These are phyloP conservation scores for Fusarium xyrophilum DNA, from an alignment of 2,329 filamentous ascomycete genomes.

Conservation along the genomic window DNA sequence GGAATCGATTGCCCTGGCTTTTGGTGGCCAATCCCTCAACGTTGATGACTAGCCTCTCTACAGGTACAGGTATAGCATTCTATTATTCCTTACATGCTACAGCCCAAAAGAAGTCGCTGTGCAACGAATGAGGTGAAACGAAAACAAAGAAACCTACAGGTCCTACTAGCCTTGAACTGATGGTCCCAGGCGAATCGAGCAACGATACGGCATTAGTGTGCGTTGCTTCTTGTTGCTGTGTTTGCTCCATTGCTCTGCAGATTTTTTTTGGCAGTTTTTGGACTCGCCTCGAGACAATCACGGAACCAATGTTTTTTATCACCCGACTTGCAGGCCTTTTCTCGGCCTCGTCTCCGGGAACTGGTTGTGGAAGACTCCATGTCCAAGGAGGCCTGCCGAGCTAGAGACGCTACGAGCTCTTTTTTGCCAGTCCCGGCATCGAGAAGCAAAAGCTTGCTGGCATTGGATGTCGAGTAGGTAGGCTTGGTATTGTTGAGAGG, in stretches of 20 bases:
- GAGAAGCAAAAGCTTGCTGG: background rate
- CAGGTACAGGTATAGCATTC: background rate
- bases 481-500: slow-evolving; percentile 21
- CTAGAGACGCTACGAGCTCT: slow-evolving; percentile 28
- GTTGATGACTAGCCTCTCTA: slow-evolving; percentile 13
- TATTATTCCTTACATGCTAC: slow-evolving; percentile 39
- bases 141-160: slow-evolving; percentile 12
- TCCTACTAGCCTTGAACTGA: slow-evolving; percentile 7
- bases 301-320: slow-evolving; percentile 23
- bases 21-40: slow-evolving; percentile 33
- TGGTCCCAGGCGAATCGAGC: slow-evolving; percentile 9
- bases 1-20: slow-evolving; percentile 22
- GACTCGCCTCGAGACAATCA: slow-evolving; percentile 12
- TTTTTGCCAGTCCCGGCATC: background rate
- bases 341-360: slow-evolving; percentile 20
- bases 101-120: slow-evolving; percentile 17
- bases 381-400: slow-evolving; percentile 15
- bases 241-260: slow-evolving; percentile 33
- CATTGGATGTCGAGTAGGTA: background rate
- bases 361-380: slow-evolving; percentile 9
- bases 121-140: slow-evolving; percentile 23
- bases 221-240: background rate
- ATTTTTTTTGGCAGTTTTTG: slow-evolving; percentile 25
- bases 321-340: slow-evolving; percentile 27
- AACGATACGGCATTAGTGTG: slow-evolving; percentile 9